A percentile compares a stretch with the other conserved stretches of the same genome.
These are phyloP conservation scores for Globisporangium sylvaticum DNA, from an alignment of 352 stramenopile genomes.

Conservation along the genomic window DNA sequence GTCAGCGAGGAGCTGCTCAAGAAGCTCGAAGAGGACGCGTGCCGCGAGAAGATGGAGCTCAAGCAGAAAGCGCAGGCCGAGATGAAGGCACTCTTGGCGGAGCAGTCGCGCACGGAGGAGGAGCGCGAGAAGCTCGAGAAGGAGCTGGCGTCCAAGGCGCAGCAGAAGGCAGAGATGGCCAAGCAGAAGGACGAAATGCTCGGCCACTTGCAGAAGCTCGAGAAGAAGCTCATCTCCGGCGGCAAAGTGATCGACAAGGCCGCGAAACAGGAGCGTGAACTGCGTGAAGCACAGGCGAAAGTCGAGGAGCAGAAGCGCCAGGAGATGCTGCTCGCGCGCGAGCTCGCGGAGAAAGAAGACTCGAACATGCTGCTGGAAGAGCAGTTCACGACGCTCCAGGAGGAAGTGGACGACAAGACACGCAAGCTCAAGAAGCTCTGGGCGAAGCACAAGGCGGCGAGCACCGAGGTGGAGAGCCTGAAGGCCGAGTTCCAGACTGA, in stretches of 20 bases:
- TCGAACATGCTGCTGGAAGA: constrained; percentile 91
- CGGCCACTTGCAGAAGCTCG: constrained; percentile 66
- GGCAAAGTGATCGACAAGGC: constrained; percentile 93
- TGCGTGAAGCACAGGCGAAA: constrained; percentile 88
- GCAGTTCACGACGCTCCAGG: constrained; percentile 85
- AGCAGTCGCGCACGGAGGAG: constrained; percentile 86
- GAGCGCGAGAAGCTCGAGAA: constrained; percentile 82
- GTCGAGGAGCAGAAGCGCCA: constrained; percentile 83
- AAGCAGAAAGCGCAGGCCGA: constrained; percentile 69
- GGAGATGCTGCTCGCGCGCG: constrained; percentile 79
- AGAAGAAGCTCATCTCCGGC: constrained; percentile 88
- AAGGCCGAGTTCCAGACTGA: constrained; percentile 92
- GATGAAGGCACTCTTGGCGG: constrained; percentile 81
- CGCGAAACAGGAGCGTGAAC: constrained; percentile 90
- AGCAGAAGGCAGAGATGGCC: constrained; percentile 78
- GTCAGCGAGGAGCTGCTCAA: constrained; percentile 76
- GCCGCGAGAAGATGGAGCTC: constrained; percentile 66
- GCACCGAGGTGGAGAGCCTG: constrained; percentile 91
- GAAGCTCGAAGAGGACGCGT: constrained; percentile 72
- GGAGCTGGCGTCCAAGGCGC: constrained; percentile 81
- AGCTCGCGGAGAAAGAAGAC: constrained; percentile 93
- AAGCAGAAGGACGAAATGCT: constrained; percentile 92
- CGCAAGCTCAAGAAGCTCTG: constrained; percentile 95
- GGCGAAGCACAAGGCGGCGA: constrained; percentile 89
- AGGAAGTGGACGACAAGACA: constrained; percentile 93